phyloP scores from a whole-genome alignment of 208 protist species.

The Crithidia thermophila region DNA sequence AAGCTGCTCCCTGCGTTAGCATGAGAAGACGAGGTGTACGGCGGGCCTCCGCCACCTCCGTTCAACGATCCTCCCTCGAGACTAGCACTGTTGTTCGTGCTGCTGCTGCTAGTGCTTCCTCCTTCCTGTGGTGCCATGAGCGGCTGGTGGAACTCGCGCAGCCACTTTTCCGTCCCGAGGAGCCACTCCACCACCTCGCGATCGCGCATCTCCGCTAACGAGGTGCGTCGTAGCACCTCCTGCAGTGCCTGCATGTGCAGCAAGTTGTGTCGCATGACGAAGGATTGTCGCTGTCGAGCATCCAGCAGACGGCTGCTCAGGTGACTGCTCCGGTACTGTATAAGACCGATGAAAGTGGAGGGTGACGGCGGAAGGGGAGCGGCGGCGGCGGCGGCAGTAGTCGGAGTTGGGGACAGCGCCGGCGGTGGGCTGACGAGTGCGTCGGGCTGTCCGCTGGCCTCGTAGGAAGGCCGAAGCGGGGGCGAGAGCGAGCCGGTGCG shows the following conservation, averaged over 20 bases:
- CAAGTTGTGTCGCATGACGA: constrained; percentile 20
- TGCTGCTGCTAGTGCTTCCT: neutral
- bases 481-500: constrained; percentile 25
- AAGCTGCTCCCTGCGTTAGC: too few relatives aligned
- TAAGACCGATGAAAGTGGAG: constrained; percentile 3
- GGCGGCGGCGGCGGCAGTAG: neutral
- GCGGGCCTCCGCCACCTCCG: neutral
- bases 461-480: neutral
- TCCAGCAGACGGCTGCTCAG: neutral
- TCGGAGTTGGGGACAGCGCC: neutral
- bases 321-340: constrained; percentile 2
- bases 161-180: constrained; percentile 46
- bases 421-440: neutral
- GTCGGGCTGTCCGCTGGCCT: neutral
- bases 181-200: constrained; percentile 75
- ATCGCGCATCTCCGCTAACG: constrained; percentile 75
- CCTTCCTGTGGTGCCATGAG: neutral
- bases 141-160: constrained; percentile 28
- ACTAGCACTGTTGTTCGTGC: neutral
- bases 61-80: too few relatives aligned
- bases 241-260: constrained; percentile 51
- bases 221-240: constrained; percentile 71
- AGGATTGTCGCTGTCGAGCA: neutral
- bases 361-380: neutral
- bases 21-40: neutral